These are phyloP conservation scores for Thinopyrum elongatum DNA, from an alignment of 176 grass and related monocot genomes.

Conservation along the genomic window DNA sequence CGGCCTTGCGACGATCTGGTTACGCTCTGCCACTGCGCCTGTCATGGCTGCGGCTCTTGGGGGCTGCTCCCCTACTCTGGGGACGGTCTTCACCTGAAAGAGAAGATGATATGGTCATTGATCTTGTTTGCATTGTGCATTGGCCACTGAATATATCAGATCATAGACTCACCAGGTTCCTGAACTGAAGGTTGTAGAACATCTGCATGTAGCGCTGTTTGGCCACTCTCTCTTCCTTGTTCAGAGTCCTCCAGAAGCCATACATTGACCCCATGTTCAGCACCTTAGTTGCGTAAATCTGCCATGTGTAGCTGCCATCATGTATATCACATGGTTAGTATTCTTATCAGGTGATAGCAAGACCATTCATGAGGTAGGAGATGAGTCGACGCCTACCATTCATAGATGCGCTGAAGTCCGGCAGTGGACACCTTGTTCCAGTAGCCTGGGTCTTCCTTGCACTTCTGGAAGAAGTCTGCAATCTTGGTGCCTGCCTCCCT, in stretches of 20 bases:
- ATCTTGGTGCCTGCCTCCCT: conserved; percentile 79
- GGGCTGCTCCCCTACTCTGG: conserved; percentile 16
- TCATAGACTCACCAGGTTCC: conserved; percentile 59
- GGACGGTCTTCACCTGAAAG: conserved; percentile 59
- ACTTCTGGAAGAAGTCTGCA: conserved; percentile 85
- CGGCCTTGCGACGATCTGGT: conserved; percentile 8
- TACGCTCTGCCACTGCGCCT: not conserved
- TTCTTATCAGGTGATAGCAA: not conserved
- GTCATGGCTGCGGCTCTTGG: not conserved
- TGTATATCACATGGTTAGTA: not conserved
- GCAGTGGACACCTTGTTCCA: conserved; percentile 89
- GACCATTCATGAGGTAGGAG: not conserved
- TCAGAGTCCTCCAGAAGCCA: conserved; percentile 84
- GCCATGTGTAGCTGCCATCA: conserved; percentile 87
- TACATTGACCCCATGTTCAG: conserved; percentile 88
- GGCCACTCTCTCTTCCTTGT: conserved; percentile 62
- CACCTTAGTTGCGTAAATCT: conserved; percentile 87
- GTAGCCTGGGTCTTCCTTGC: conserved; percentile 73
- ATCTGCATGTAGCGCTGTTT: conserved; percentile 79
- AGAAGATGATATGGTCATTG: not conserved
- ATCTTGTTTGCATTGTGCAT: conserved; percentile 1
- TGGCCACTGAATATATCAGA: not conserved
- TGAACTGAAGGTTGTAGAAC: conserved; percentile 83
- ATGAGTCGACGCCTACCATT: conserved; percentile 48
- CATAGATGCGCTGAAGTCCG: conserved; percentile 89